Conservation (phyloP, 192 early-diverging fungal species). For the Chytriomyces confervae region DNA sequence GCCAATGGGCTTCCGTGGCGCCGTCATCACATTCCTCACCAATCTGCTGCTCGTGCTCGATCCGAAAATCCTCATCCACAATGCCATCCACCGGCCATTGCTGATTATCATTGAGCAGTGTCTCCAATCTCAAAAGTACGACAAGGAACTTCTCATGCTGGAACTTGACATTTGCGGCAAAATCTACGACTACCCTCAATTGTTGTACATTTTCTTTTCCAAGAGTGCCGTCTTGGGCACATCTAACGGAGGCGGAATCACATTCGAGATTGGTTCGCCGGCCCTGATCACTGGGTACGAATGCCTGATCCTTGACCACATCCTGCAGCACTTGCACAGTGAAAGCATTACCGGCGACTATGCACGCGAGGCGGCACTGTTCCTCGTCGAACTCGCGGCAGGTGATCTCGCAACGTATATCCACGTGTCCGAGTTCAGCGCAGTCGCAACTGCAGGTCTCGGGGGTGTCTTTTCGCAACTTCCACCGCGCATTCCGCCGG, state of each 20-base stretch:
- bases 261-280: constrained; percentile 15
- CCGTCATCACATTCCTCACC: constrained; percentile 78
- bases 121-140: constrained; percentile 50
- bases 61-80: constrained; percentile 88
- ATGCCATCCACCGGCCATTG: constrained; percentile 85
- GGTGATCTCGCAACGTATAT: constrained; percentile 83
- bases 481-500: constrained; percentile 58
- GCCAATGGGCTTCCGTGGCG: constrained; percentile 79
- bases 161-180: constrained; percentile 81
- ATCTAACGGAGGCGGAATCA: constrained; percentile 19
- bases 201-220: constrained; percentile 79
- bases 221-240: constrained; percentile 36
- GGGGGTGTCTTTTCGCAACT: constrained; percentile 91
- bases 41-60: constrained; percentile 85
- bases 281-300: constrained; percentile 57
- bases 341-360: constrained; percentile 82
- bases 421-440: constrained; percentile 79
- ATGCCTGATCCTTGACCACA: constrained; percentile 89
- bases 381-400: constrained; percentile 79
- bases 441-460: constrained; percentile 80
- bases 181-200: constrained; percentile 75
- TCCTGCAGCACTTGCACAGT: constrained; percentile 86
- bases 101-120: constrained; percentile 75
- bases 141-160: constrained; percentile 53
- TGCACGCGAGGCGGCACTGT: constrained; percentile 82